Conservation (phyloP, 73 alveolate species). For the Paramecium octaurelia region DNA sequence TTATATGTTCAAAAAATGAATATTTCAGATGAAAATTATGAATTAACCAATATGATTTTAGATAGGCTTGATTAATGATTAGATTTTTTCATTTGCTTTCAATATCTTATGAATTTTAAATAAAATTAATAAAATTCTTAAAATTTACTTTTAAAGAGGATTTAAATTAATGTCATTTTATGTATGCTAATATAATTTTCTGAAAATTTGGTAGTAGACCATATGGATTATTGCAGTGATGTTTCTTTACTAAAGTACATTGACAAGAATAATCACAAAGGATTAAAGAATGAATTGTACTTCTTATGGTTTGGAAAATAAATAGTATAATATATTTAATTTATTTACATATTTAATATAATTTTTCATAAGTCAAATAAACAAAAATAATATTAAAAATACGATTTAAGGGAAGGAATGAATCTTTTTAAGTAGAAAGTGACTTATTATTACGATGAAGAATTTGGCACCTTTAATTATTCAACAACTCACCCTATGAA, state of each 20-base stretch:
- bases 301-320: too few relatives aligned
- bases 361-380: neutral
- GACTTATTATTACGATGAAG: slow-evolving; percentile 89
- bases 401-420: neutral
- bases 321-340: too few relatives aligned
- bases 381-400: neutral
- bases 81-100: neutral
- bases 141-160: too few relatives aligned
- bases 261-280: too few relatives aligned
- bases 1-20: neutral
- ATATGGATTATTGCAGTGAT: too few relatives aligned
- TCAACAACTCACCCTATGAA: slow-evolving; percentile 98
- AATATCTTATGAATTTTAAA: neutral
- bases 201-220: too few relatives aligned
- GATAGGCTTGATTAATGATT: neutral
- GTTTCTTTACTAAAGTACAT: too few relatives aligned
- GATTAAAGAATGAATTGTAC: too few relatives aligned
- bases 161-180: too few relatives aligned
- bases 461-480: slow-evolving; percentile 88
- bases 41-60: neutral
- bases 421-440: slow-evolving; percentile 65
- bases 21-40: neutral
- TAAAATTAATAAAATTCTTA: too few relatives aligned
- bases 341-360: too few relatives aligned
- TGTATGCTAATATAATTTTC: too few relatives aligned